Evolutionary conservation across 2,329 filamentous ascomycete species (phyloP).

Genomic region (Colletotrichum costaricense): DNA sequence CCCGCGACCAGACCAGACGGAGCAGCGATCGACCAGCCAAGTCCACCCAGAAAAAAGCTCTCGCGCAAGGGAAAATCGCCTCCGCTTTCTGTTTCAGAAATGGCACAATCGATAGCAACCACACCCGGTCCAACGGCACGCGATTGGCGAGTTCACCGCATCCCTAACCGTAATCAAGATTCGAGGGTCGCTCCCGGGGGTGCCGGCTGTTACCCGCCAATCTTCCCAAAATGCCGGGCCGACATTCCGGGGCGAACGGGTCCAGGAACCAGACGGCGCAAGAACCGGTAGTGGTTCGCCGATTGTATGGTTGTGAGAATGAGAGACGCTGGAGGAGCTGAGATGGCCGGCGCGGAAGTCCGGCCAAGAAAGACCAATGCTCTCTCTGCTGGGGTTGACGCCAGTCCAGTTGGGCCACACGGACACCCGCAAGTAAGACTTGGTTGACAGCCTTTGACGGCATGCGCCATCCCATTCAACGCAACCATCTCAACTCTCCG

Average conservation of each 20-base stretch:
- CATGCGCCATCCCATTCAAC: constrained; percentile 31
- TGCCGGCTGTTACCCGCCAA: constrained; percentile 19
- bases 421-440: constrained; percentile 7
- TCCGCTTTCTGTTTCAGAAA: constrained; percentile 32
- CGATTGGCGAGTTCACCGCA: constrained; percentile 25
- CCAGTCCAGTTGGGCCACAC: background rate
- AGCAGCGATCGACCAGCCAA: constrained; percentile 17
- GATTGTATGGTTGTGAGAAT: constrained; percentile 3
- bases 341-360: constrained; percentile 1
- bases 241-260: background rate
- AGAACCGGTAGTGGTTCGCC: background rate
- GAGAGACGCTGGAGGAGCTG: background rate
- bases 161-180: constrained; percentile 23
- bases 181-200: constrained; percentile 13
- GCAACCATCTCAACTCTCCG: constrained; percentile 26
- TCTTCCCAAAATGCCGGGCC: constrained; percentile 22
- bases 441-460: constrained; percentile 14
- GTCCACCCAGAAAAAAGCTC: constrained; percentile 1
- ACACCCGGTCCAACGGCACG: background rate
- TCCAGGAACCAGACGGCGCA: background rate
- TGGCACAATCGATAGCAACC: constrained; percentile 24
- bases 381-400: constrained; percentile 2
- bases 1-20: constrained; percentile 12
- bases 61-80: constrained; percentile 6
- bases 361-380: background rate